Base-by-base conservation (phyloP, 2,329 filamentous ascomycete genomes). In the Diaporthe sp. region DNA sequence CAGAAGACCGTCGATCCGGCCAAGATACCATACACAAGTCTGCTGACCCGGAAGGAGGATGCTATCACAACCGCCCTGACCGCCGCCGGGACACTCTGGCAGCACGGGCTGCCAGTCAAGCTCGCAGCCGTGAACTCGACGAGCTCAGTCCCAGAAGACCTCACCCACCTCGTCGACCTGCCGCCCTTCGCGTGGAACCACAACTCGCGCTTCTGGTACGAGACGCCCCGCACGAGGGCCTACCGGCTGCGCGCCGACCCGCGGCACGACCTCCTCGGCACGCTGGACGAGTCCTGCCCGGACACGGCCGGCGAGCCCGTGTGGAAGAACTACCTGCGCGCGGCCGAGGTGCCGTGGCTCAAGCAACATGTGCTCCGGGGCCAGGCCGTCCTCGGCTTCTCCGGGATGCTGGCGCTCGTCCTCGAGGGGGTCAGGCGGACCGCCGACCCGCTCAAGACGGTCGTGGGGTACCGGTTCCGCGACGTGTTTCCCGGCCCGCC, bases 111-210 rank as follows among this genome's bases (percentile, higher is more conserved):
- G 7, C 61, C 62, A 2, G 46, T 77, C 31, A 34, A 73, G n/a
- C 37, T 77, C 39, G 53, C 67, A 17, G 72, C 55, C 7, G 44
- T 68, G 19, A 76, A 73, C 68, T 59, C 67, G 17, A 34, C 25
- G 25, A 58, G 9, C 51, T 71, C 68, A 10, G 13, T 19, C 15
- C 78, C 79, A 67, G 77, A 80, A 42, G 12, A 59, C 22, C 49
- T 53, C 25, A 51, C 37, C 17, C 49, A 34, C 37, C 79, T 86
- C 25, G 79, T 81, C 17, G 84, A 83, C 78, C 78, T 89, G 6
- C 87, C 87, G 5, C 79, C 80, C 2, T 89, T 88, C 77, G 83
- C 85, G 5, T 89, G 87, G 87, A 86, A 88, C 75, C 86, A 88
- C 78, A 81, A 82, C 22, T 82, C 81, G 2, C 79, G 81, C 34